phyloP scores from a whole-genome alignment of 2,329 filamentous ascomycete genomes.

The Thermothelomyces thermophilus region DNA sequence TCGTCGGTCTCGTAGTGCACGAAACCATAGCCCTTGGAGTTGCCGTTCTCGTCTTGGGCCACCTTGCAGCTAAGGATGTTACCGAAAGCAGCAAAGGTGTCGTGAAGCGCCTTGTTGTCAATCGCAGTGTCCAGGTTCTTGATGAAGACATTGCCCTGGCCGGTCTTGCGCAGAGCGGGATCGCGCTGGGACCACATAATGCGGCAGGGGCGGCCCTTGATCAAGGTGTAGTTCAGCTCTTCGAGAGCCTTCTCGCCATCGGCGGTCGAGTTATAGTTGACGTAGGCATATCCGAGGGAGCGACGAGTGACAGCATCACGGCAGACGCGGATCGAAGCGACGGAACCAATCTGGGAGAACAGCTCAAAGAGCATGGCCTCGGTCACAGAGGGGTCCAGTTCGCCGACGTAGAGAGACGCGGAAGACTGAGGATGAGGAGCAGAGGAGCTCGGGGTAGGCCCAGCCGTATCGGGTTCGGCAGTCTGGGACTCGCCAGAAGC shows the following conservation, averaged over 20 bases:
- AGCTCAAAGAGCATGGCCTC: conserved; percentile 99
- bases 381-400: conserved; percentile 94
- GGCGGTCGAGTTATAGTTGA: conserved; percentile 97
- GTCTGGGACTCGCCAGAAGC: conserved; percentile 42
- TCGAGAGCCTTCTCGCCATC: conserved; percentile 98
- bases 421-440: conserved; percentile 80
- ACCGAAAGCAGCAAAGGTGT: conserved; percentile 97
- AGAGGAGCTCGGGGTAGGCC: conserved; percentile 66
- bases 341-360: conserved; percentile 97
- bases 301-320: conserved; percentile 97
- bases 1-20: conserved; percentile 99
- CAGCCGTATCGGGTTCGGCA: conserved; percentile 58
- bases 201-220: conserved; percentile 97
- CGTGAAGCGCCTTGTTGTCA: conserved; percentile 99
- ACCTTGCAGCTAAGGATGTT: conserved; percentile 99
- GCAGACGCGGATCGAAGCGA: conserved; percentile 98
- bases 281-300: conserved; percentile 97
- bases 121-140: conserved; percentile 99
- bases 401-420: conserved; percentile 96
- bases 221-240: conserved; percentile 98
- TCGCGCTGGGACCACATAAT: conserved; percentile 99
- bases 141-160: conserved; percentile 99
- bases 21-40: conserved; percentile 98
- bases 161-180: conserved; percentile 96
- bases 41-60: conserved; percentile 90